These are phyloP conservation scores for Guillardia theta DNA, from an alignment of 78 protist species.

Conservation along the genomic window DNA sequence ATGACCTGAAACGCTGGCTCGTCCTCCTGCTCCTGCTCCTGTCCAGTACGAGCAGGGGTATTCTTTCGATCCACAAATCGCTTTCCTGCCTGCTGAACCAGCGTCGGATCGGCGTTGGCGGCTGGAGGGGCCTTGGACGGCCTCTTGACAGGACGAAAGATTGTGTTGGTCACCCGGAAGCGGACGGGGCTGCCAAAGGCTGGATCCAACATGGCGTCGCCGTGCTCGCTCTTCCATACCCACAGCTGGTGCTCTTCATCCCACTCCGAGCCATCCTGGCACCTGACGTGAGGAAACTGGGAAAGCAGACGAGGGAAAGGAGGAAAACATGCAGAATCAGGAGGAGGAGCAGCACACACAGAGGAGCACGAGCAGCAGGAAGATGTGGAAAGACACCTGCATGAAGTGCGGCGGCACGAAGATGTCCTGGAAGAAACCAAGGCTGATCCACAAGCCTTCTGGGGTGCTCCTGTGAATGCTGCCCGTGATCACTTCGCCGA, in stretches of 20 bases:
- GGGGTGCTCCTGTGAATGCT: background rate
- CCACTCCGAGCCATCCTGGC: constrained; percentile 4
- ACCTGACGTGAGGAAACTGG: background rate
- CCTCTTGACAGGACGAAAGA: too few species aligned
- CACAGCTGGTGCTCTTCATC: background rate
- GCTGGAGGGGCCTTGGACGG: too few species aligned
- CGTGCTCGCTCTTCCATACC: constrained; percentile 24
- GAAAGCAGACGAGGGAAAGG: background rate
- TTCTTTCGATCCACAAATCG: too few species aligned
- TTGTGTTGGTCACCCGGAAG: background rate
- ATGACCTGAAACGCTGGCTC: too few species aligned
- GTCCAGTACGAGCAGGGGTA: too few species aligned
- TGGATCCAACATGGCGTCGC: background rate
- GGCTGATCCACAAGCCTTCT: background rate
- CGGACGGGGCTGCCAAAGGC: background rate
- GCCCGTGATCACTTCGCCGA: background rate
- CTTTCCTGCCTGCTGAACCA: too few species aligned
- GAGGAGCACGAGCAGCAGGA: background rate
- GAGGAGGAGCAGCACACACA: too few species aligned
- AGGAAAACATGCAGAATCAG: background rate
- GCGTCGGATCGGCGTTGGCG: too few species aligned
- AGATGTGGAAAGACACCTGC: background rate
- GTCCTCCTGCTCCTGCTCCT: too few species aligned
- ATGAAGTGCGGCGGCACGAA: background rate
- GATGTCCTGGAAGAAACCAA: background rate